Evolutionary conservation across 2,329 filamentous ascomycete species (phyloP).

Genomic region (Setomelanomma holmii): DNA sequence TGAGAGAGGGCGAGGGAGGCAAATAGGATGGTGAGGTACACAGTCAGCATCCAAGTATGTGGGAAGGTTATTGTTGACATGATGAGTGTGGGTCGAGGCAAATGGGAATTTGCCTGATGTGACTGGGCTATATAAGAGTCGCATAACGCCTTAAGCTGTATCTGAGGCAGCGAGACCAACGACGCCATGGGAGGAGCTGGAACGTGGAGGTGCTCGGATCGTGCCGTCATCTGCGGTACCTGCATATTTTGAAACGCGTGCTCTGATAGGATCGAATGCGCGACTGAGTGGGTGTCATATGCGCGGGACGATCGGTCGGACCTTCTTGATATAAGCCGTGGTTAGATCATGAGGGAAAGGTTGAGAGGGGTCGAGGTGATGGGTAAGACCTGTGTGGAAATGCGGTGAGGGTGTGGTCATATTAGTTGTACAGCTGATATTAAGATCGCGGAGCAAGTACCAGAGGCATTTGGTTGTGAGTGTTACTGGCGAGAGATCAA

Average conservation of each 20-base stretch:
- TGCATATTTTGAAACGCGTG: constrained; percentile 9
- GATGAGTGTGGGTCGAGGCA: background rate
- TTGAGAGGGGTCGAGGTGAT: background rate
- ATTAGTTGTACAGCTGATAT: no score
- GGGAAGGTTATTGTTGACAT: background rate
- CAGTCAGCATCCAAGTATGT: background rate
- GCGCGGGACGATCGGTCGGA: background rate
- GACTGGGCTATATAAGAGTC: background rate
- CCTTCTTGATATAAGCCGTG: background rate
- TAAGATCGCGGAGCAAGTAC: no score
- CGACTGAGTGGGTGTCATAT: background rate
- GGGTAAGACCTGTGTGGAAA: no score
- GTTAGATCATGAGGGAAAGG: background rate
- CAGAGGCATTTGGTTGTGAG: no score
- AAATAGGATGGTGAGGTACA: background rate
- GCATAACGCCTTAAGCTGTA: background rate
- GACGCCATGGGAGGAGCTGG: background rate
- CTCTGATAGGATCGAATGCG: background rate
- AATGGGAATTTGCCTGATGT: no score
- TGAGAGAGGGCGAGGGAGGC: background rate
- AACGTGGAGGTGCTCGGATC: background rate
- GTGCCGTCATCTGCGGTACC: background rate
- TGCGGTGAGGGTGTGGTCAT: no score
- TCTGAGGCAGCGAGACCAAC: background rate
- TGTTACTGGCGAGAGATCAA: no score